Evolutionary conservation across 176 grass and related monocot species (phyloP).

Genomic region (Juncus effusus): DNA sequence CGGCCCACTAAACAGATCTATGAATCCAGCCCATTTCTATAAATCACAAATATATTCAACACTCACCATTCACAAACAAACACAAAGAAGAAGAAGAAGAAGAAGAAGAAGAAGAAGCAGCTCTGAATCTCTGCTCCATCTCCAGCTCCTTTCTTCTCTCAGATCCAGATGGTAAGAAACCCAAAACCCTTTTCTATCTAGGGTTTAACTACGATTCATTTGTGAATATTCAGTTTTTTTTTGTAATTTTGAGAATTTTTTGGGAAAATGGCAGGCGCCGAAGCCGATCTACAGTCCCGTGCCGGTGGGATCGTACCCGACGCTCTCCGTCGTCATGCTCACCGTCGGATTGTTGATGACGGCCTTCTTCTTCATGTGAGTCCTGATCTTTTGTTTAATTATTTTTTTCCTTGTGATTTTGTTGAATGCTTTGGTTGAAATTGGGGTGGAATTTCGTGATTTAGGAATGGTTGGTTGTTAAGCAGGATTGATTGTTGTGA

Average conservation of each 20-base stretch:
- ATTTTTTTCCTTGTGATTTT: background rate
- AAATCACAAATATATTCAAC: no score
- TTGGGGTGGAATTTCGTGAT: background rate
- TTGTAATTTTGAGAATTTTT: background rate
- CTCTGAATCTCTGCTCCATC: background rate
- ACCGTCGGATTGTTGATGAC: constrained; percentile 68
- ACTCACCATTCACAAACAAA: no score
- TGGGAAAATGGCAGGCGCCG: constrained; percentile 48
- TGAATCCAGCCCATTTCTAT: no score
- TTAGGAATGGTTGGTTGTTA: background rate
- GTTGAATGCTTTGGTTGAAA: background rate
- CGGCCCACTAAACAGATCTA: no score
- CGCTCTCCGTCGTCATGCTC: constrained; percentile 61
- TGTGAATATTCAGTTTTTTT: no score
- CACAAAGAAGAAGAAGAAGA: background rate
- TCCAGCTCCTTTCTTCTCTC: constrained; percentile 1
- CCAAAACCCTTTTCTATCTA: background rate
- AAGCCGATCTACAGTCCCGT: constrained; percentile 89
- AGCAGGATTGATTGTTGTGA: background rate
- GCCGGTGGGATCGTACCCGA: constrained; percentile 76
- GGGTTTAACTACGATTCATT: background rate
- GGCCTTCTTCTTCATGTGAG: constrained; percentile 92
- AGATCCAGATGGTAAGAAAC: constrained; percentile 24
- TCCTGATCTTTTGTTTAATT: background rate
- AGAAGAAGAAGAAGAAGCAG: background rate